phyloP scores from a whole-genome alignment of 768 basidiomycete genomes.

The Sporobolomyces roseus region DNA sequence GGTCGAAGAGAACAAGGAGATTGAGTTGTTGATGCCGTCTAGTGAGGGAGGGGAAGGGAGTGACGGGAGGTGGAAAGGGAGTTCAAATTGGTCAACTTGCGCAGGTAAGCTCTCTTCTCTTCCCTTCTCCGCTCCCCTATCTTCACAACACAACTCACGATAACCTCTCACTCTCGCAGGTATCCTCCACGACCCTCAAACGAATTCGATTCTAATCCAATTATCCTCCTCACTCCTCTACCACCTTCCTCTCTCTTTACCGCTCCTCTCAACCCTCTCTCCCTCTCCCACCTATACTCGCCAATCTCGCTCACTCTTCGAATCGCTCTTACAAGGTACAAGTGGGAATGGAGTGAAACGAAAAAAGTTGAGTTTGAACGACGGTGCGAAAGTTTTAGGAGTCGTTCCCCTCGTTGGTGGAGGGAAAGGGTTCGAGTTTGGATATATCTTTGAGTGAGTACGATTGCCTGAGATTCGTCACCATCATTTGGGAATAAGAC shows the following conservation, averaged over 20 bases:
- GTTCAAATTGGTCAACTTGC: background rate
- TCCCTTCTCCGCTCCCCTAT: too few species aligned
- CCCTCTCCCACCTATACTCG: background rate
- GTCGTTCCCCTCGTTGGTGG: background rate
- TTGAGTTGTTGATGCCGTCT: slow-evolving; percentile 9
- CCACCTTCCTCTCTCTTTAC: background rate
- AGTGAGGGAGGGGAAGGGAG: background rate
- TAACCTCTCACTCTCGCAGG: too few species aligned
- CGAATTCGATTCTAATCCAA: background rate
- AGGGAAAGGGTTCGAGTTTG: background rate
- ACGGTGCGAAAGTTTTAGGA: background rate
- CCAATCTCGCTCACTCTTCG: background rate
- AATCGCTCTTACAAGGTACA: background rate
- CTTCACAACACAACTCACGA: too few species aligned
- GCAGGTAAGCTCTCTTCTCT: background rate
- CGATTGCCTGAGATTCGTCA: background rate
- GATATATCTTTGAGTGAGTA: background rate
- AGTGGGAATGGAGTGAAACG: background rate
- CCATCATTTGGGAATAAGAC: too few species aligned
- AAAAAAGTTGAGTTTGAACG: background rate
- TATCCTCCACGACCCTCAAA: too few species aligned
- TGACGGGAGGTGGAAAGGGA: background rate
- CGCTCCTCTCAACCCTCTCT: background rate
- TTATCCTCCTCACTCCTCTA: background rate
- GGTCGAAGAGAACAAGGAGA: background rate